These are phyloP conservation scores for Batkoa obscura DNA, from an alignment of 371 early-diverging fungal species.

Conservation along the genomic window DNA sequence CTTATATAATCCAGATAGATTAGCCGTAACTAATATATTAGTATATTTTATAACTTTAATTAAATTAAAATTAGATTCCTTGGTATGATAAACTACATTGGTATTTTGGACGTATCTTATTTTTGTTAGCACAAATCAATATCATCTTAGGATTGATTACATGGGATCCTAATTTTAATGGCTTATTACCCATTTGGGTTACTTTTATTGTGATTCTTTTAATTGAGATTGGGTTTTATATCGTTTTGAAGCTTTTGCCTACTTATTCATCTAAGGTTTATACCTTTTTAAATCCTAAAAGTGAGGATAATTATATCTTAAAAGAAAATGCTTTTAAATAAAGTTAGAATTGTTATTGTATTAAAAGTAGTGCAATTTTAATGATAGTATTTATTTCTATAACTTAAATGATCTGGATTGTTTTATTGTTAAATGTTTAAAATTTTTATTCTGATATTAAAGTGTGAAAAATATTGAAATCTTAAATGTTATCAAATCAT, in stretches of 20 bases:
- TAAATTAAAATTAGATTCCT: not conserved
- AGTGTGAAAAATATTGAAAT: too few relatives aligned
- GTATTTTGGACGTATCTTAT: not conserved
- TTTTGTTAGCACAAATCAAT: not conserved
- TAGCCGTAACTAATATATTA: not conserved
- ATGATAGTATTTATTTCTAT: too few relatives aligned
- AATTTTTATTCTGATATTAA: too few relatives aligned
- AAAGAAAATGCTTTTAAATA: too few relatives aligned
- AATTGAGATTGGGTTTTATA: not conserved
- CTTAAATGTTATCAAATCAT: too few relatives aligned
- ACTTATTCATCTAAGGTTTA: too few relatives aligned
- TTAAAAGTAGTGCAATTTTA: too few relatives aligned
- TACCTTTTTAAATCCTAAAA: too few relatives aligned
- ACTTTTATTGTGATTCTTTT: not conserved
- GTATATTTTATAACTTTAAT: not conserved
- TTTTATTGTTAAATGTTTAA: too few relatives aligned
- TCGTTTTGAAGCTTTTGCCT: not conserved
- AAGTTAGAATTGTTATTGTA: too few relatives aligned
- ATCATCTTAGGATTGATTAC: not conserved
- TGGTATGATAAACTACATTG: conserved; percentile 6
- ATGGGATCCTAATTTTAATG: not conserved
- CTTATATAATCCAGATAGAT: not conserved
- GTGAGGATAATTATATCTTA: too few relatives aligned
- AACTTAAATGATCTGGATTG: too few relatives aligned
- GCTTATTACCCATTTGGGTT: not conserved